Conservation (phyloP, 202 grass and related monocot genomes). For the Miscanthus sacchariflorus region DNA sequence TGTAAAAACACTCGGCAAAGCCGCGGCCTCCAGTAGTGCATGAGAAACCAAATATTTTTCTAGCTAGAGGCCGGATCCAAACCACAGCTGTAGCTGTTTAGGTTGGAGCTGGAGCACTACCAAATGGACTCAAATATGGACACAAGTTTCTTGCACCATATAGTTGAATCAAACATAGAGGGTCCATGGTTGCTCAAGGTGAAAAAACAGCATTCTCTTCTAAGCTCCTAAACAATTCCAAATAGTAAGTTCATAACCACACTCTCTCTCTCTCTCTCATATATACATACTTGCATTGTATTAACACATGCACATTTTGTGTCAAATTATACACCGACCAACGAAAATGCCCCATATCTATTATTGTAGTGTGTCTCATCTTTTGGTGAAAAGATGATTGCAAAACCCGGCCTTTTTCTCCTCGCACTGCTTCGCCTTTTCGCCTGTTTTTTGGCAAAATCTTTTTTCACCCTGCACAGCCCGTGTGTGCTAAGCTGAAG, state of each 20-base stretch:
- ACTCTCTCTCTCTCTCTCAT: background rate
- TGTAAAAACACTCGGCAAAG: too few relatives aligned
- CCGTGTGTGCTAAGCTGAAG: slow-evolving; percentile 37
- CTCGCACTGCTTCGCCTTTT: slow-evolving; percentile 26
- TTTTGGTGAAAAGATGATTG: slow-evolving; percentile 50
- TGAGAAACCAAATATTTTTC: background rate
- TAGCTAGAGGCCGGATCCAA: too few relatives aligned
- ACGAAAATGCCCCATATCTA: background rate
- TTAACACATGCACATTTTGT: background rate
- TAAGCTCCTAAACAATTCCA: background rate
- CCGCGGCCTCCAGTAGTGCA: too few relatives aligned
- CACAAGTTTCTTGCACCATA: background rate
- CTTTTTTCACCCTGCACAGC: background rate
- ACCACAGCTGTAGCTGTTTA: too few relatives aligned
- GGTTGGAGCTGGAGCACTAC: too few relatives aligned
- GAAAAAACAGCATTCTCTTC: background rate
- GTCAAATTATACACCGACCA: background rate
- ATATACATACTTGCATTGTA: background rate
- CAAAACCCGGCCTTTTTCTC: slow-evolving; percentile 26
- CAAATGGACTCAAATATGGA: too few relatives aligned
- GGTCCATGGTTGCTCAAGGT: background rate
- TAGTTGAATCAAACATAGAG: background rate
- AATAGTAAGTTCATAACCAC: too few relatives aligned
- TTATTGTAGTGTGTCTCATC: slow-evolving; percentile 29
- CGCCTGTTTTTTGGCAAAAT: slow-evolving; percentile 4